Conservation (phyloP, 2,329 filamentous ascomycete genomes). For the Fusarium sp. region DNA sequence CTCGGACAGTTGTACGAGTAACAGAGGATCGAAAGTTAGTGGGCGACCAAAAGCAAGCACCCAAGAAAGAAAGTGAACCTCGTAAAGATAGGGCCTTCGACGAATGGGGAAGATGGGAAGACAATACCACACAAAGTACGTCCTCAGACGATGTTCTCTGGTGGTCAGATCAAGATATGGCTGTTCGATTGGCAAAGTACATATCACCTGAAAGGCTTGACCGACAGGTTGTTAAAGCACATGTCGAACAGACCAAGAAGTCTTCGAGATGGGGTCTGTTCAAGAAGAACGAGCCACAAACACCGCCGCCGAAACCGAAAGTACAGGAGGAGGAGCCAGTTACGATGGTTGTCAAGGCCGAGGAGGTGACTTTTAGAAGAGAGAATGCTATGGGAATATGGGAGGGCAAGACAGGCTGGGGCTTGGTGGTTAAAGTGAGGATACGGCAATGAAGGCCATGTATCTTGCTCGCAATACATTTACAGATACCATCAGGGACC, state of each 20-base stretch:
- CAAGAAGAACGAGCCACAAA: constrained; percentile 38
- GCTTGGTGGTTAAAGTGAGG: constrained; percentile 57
- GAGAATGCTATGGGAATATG: constrained; percentile 64
- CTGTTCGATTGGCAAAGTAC: constrained; percentile 56
- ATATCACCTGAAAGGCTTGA: constrained; percentile 53
- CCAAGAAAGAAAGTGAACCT: neutral
- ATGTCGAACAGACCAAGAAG: constrained; percentile 50
- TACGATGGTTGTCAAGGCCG: constrained; percentile 55
- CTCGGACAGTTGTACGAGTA: constrained; percentile 50
- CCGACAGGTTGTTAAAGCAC: constrained; percentile 46
- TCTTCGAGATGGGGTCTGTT: constrained; percentile 51
- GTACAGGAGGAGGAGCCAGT: constrained; percentile 43
- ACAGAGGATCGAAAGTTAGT: constrained; percentile 23
- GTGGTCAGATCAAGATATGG: constrained; percentile 61
- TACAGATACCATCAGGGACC: neutral
- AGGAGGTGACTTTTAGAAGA: constrained; percentile 62
- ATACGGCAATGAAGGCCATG: constrained; percentile 31
- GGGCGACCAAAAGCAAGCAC: constrained; percentile 14
- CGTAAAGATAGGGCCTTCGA: constrained; percentile 50
- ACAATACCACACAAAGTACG: constrained; percentile 24
- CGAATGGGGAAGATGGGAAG: constrained; percentile 59
- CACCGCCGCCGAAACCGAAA: constrained; percentile 7
- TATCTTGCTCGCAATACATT: neutral
- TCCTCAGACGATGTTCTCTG: constrained; percentile 49
- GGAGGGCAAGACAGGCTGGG: constrained; percentile 63